These are phyloP conservation scores for Linanthus parryae DNA, from an alignment of 148 eudicot genomes.

Conservation along the genomic window DNA sequence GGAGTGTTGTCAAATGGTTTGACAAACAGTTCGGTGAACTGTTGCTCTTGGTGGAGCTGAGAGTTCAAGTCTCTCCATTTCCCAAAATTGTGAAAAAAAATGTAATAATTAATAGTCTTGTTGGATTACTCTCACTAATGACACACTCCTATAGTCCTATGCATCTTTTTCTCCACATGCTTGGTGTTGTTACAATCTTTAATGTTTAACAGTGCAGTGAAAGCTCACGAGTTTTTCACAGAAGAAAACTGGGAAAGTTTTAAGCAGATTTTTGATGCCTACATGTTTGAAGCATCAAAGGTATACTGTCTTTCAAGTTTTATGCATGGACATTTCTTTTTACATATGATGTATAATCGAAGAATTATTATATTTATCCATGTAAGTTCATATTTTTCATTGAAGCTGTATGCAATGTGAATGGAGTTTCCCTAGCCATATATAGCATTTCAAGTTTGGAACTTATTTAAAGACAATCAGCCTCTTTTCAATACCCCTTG, in stretches of 20 bases:
- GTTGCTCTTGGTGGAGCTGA: slow-evolving; percentile 99
- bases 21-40: slow-evolving; percentile 90
- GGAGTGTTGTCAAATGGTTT: slow-evolving; percentile 99
- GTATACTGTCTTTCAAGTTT: slow-evolving; percentile 25
- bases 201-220: slow-evolving; percentile 76
- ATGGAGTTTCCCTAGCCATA: no score
- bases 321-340: neutral
- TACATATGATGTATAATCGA: no score
- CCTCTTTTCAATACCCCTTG: no score
- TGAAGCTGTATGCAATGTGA: no score
- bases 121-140: neutral
- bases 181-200: slow-evolving; percentile 16
- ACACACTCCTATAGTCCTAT: neutral
- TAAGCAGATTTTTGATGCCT: slow-evolving; percentile 81
- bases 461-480: no score
- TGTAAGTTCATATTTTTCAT: no score
- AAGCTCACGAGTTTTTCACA: slow-evolving; percentile 84
- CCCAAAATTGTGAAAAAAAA: slow-evolving; percentile 56
- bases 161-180: neutral
- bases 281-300: slow-evolving; percentile 96
- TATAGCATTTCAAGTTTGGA: no score
- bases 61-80: slow-evolving; percentile 99
- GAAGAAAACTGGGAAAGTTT: slow-evolving; percentile 90
- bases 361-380: no score
- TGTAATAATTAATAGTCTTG: slow-evolving; percentile 11